Evolutionary conservation across 108 stramenopile species (phyloP), one percentile per base, ranked within the genome.

Genomic region (Pseudonitzschia delicatissima): DNA sequence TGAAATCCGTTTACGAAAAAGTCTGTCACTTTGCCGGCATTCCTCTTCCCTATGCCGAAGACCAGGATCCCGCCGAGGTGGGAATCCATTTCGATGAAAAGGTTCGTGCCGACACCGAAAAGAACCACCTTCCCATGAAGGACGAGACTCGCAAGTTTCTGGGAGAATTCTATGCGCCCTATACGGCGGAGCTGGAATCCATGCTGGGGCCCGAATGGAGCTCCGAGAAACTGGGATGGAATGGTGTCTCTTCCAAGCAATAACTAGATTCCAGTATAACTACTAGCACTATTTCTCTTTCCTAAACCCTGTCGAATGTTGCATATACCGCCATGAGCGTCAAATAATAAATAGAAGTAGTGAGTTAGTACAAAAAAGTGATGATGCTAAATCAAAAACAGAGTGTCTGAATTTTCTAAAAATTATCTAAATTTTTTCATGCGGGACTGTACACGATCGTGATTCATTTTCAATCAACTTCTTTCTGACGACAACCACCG

Each of bases 131-230:
- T 17, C 48, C 44, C 26, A 37, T 72, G 9, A 27, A 9, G 13
- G 28, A 59, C 1, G 40, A 45, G 13, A 77, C 77, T 0, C 59
- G 77, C 33, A 8, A 47, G 9, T 77, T 68, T 48, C 44, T 77
- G 17, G 13, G 21, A 4, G 59, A 48, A 1, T 72, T 77, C 23
- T 77, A 66, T 67, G 47, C 42, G 5, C 71, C 77, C 8, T 72
- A 71, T 66, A 77, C 72, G 36, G 55, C 49, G 0, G 15, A 49
- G 52, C 32, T 77, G 51, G 71, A 58, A 6, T 33, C 53, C 7
- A 17, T 52, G 4, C 45, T 77, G 12, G 77, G 76, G 17, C 34
- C 57, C 15, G 59, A 70, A 20, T 77, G 76, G 76, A 32, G 11
- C 26, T 7, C 23, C 12, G 39, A 61, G 15, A 61, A 61, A 36